Conservation (phyloP, 2,329 filamentous ascomycete species). For the Corinectria fuckeliana region DNA sequence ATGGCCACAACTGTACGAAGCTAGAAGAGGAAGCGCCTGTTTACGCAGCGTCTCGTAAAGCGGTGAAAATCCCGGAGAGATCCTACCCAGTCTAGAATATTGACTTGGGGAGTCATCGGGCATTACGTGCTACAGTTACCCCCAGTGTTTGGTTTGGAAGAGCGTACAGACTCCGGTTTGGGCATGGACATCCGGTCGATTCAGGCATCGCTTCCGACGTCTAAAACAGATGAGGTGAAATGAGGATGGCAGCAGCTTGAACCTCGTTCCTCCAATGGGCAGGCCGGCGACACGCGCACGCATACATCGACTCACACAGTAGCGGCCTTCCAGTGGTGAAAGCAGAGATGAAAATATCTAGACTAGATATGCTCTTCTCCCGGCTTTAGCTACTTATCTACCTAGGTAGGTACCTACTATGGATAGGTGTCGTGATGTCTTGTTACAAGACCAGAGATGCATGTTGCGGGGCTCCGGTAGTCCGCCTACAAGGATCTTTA, state of each 20-base stretch:
- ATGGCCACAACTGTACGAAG: not conserved
- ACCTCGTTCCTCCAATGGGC: not conserved
- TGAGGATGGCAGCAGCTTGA: not conserved
- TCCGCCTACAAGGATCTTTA: not conserved
- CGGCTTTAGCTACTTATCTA: too few species aligned
- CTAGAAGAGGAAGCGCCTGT: not conserved
- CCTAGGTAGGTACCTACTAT: too few species aligned
- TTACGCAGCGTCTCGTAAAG: not conserved
- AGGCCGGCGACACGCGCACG: not conserved
- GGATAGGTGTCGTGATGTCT: too few species aligned
- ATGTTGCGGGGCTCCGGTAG: conserved; percentile 6
- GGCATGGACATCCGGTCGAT: conserved; percentile 10
- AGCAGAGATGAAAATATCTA: too few species aligned
- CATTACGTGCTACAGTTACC: not conserved
- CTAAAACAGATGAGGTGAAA: not conserved
- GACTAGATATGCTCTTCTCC: too few species aligned
- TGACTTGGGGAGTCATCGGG: not conserved
- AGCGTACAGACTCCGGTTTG: not conserved
- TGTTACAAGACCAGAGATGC: not conserved
- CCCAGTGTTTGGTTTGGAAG: conserved; percentile 3
- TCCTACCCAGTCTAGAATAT: not conserved
- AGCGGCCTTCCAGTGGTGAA: too few species aligned
- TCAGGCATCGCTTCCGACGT: conserved; percentile 7
- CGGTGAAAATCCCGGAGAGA: not conserved
- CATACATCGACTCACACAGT: not conserved